Evolutionary conservation across 129 eudicot species (phyloP).

Genomic region (Kitagawia praeruptora): DNA sequence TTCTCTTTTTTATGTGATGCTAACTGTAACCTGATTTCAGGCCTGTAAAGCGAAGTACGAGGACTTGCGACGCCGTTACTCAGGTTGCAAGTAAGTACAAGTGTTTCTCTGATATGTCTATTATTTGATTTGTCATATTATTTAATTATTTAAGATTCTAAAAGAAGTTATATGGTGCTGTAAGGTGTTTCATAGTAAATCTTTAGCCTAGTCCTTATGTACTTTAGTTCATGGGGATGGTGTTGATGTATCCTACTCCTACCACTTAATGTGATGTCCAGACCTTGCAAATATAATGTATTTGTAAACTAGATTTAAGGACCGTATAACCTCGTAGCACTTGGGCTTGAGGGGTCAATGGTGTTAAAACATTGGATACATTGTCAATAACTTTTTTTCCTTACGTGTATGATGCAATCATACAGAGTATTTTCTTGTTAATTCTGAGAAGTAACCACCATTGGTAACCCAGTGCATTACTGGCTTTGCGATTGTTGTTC

Average conservation of each 20-base stretch:
- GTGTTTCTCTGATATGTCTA: background rate
- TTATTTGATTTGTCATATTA: background rate
- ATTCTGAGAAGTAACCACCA: background rate
- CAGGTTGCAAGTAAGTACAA: conserved; percentile 65
- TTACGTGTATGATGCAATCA: background rate
- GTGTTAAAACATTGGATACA: background rate
- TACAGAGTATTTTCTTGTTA: background rate
- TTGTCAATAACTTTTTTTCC: background rate
- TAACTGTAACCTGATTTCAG: conserved; percentile 33
- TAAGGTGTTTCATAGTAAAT: background rate
- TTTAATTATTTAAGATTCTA: background rate
- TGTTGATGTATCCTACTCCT: background rate
- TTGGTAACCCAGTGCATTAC: background rate
- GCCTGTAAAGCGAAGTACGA: conserved; percentile 71
- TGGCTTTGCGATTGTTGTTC: background rate
- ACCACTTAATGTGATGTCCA: background rate
- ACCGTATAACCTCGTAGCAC: background rate
- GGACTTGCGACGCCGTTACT: conserved; percentile 58
- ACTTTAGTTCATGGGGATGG: background rate
- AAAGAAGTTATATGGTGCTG: background rate
- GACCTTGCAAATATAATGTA: background rate
- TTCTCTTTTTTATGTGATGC: background rate
- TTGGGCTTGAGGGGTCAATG: background rate
- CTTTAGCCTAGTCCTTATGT: background rate
- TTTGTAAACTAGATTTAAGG: background rate